Base-by-base conservation (phyloP, 768 basidiomycete genomes). In the Hericium rajendrae region DNA sequence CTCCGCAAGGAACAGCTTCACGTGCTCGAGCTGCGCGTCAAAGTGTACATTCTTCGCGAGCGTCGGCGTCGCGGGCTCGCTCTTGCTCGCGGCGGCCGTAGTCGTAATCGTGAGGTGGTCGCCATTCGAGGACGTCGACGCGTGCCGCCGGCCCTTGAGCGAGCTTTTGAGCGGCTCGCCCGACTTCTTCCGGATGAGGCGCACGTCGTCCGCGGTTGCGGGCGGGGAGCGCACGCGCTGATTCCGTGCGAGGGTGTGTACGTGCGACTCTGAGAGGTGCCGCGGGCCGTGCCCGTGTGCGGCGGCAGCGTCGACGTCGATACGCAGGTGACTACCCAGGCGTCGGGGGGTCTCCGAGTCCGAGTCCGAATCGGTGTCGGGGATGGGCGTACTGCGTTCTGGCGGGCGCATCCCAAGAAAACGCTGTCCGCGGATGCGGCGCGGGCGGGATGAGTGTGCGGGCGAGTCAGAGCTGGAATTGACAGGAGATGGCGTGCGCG, bases 101-200 rank as follows among this genome's bases (percentile, higher is more conserved):
- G 82, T 81, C 63, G 83, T 67, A 53, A 86, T 76, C 2, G 79
- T 75, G 13, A 86, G 69, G 51, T 73, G 74, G 55, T 75, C 75
- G 28, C 28, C 28, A 32, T 32, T 32, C 2, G 22, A 22, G 28
- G 28, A 32, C 8, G 28, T 32, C 8, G 28, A 32, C 8, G 28
- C 28, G 55, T 76, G 72, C 48, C 85, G 78, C 57, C 78, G 76
- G 24, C 81, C 75, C 73, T 97, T 98, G 62, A 97, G 78, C 2
- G 94, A 92, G 3, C 92, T 85, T 70, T 92, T 94, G 66, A 98
- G 83, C 4, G 90, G 84, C 72, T 97, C 90, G 39, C 95, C 94
- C 13, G 91, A 91, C 72, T 97, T 97, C 72, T 97, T 97, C 59
- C 93, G 83, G 38, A 91, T 74, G 54, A 88, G 73, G 53, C 76